Evolutionary conservation across 768 basidiomycete species (phyloP).

Genomic region (Lactarius sp.): DNA sequence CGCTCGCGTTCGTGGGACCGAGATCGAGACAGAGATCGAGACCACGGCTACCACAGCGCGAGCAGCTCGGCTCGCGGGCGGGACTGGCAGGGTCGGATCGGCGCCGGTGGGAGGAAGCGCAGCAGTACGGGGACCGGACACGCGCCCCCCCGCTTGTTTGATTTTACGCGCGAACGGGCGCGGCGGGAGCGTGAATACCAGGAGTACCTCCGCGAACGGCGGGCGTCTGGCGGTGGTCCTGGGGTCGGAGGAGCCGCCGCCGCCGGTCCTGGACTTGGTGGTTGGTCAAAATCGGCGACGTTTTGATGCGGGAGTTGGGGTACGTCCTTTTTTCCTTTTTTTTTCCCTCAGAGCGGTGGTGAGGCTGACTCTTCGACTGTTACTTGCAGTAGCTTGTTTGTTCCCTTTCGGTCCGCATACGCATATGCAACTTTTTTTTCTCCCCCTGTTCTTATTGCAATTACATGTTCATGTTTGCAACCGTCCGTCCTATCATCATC

Average conservation of each 20-base stretch:
- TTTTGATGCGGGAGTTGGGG: not conserved
- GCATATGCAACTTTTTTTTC: no score
- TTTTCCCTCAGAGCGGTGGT: no score
- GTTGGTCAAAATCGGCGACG: not conserved
- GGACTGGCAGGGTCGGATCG: not conserved
- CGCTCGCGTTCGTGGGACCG: constrained; percentile 9
- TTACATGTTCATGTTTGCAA: no score
- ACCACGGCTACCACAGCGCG: not conserved
- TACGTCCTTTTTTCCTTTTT: no score
- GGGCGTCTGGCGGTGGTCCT: not conserved
- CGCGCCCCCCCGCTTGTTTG: constrained; percentile 3
- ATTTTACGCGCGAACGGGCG: constrained; percentile 4
- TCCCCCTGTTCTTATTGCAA: no score
- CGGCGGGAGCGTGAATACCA: constrained; percentile 6
- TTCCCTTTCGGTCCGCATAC: no score
- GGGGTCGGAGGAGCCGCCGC: not conserved
- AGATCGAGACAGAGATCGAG: not conserved
- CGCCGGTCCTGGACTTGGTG: not conserved
- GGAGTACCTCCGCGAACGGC: not conserved
- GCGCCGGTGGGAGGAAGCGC: not conserved
- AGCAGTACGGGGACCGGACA: not conserved
- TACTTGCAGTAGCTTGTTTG: no score
- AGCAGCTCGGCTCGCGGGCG: not conserved
- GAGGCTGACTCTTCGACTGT: no score
- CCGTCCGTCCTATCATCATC: no score